Conservation (phyloP, 2,329 filamentous ascomycete species). For the Hypoxylon sp. region DNA sequence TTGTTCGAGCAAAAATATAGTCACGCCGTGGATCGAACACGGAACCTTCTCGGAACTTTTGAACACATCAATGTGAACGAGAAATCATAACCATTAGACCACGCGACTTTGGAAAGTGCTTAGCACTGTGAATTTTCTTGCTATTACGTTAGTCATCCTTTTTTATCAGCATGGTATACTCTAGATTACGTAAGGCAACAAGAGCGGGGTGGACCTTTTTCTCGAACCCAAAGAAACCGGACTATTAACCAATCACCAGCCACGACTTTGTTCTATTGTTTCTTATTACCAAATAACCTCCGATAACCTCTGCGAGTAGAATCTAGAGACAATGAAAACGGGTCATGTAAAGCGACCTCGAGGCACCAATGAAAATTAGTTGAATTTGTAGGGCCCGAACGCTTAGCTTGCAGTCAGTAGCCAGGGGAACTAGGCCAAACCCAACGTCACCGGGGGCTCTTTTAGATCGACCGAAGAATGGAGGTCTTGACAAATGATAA, state of each 20-base stretch:
- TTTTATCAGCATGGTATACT: no score
- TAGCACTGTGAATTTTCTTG: not conserved
- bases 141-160: not conserved
- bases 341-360: not conserved
- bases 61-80: slow-evolving; percentile 51
- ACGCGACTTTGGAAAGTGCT: slow-evolving; percentile 46
- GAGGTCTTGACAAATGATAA: slow-evolving; percentile 17
- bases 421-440: not conserved
- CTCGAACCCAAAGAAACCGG: no score
- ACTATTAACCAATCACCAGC: slow-evolving; percentile 13
- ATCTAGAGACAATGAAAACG: not conserved
- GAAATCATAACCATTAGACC: slow-evolving; percentile 56
- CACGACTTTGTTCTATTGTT: not conserved
- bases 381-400: no score
- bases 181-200: no score
- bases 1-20: slow-evolving; percentile 41
- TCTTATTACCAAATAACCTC: slow-evolving; percentile 25
- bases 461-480: slow-evolving; percentile 13
- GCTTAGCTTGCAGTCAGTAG: not conserved
- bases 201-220: no score
- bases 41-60: slow-evolving; percentile 53
- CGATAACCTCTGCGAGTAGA: not conserved
- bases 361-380: not conserved
- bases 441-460: slow-evolving; percentile 9
- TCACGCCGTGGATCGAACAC: slow-evolving; percentile 56